Conservation (phyloP, 495 filamentous ascomycete species). For the Xylaria palmicola region DNA sequence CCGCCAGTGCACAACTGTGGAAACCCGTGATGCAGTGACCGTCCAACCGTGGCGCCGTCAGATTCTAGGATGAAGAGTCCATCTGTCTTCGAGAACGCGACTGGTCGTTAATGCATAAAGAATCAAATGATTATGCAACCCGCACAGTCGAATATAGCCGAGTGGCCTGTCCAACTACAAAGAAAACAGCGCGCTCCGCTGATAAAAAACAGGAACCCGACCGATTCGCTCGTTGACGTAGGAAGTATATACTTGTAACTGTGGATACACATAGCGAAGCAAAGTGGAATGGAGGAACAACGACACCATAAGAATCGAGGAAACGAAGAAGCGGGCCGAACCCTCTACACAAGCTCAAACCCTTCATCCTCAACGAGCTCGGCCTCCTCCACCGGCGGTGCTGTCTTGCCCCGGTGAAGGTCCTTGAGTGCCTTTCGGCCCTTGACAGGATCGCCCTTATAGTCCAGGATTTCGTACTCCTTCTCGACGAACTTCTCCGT, state of each 20-base stretch:
- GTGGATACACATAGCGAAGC: background rate
- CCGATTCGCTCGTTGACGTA: background rate
- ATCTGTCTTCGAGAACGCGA: background rate
- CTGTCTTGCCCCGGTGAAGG: slow-evolving; percentile 31
- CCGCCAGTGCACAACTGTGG: background rate
- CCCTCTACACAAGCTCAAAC: slow-evolving; percentile 44
- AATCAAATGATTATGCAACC: background rate
- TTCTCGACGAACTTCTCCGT: slow-evolving; percentile 48
- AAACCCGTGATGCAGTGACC: background rate
- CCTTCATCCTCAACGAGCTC: slow-evolving; percentile 42
- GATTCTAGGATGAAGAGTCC: background rate
- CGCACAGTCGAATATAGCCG: background rate
- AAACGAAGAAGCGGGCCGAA: background rate
- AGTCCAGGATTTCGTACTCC: slow-evolving; percentile 49
- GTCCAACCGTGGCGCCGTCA: background rate
- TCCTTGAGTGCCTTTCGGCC: slow-evolving; percentile 42
- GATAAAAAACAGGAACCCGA: background rate
- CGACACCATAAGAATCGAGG: background rate
- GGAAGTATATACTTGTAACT: background rate
- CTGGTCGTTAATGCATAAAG: background rate
- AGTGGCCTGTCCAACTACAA: background rate
- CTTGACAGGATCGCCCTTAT: slow-evolving; percentile 42
- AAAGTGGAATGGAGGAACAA: background rate
- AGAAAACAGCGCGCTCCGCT: slow-evolving; percentile 5
- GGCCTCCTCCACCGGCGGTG: slow-evolving; percentile 1